These are phyloP conservation scores for Fusarium sublunatum DNA, from an alignment of 2,329 filamentous ascomycete genomes.

Conservation along the genomic window DNA sequence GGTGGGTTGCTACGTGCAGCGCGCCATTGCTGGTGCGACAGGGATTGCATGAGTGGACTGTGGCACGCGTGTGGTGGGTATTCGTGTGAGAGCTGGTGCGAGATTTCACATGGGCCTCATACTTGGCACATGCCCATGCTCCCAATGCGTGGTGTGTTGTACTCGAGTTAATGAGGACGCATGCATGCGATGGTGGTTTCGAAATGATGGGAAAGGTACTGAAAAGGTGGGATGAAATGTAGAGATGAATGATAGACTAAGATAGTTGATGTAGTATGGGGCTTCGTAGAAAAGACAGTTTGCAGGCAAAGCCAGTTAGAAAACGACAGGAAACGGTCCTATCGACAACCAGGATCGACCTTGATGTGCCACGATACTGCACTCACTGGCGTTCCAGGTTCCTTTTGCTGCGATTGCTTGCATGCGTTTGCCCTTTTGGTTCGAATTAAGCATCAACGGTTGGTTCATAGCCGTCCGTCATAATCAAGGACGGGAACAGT, in stretches of 20 bases:
- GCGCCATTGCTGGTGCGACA: constrained; percentile 43
- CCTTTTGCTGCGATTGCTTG: constrained; percentile 27
- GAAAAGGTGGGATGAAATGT: constrained; percentile 15
- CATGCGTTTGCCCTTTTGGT: constrained; percentile 41
- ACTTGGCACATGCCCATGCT: constrained; percentile 17
- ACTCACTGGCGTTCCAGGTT: not conserved
- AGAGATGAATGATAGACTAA: not conserved
- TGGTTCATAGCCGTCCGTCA: constrained; percentile 35
- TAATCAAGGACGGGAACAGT: constrained; percentile 38
- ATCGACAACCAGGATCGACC: not conserved
- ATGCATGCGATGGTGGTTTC: constrained; percentile 11
- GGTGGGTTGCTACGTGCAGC: constrained; percentile 39
- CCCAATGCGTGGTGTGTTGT: constrained; percentile 16
- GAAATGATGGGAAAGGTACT: constrained; percentile 8
- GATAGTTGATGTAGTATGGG: not conserved
- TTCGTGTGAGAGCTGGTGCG: constrained; percentile 30
- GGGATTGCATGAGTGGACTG: constrained; percentile 39
- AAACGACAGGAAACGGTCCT: not conserved
- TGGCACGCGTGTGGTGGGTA: constrained; percentile 34
- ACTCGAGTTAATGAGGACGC: not conserved
- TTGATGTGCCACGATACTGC: not conserved
- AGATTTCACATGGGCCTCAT: constrained; percentile 21
- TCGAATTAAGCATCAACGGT: constrained; percentile 31
- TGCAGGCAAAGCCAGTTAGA: not conserved
- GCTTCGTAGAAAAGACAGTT: not conserved